A percentile compares a stretch with the other conserved stretches of the same genome.
Conservation (phyloP, 106 monocot species). For the Phalaenopsis aphrodite region DNA sequence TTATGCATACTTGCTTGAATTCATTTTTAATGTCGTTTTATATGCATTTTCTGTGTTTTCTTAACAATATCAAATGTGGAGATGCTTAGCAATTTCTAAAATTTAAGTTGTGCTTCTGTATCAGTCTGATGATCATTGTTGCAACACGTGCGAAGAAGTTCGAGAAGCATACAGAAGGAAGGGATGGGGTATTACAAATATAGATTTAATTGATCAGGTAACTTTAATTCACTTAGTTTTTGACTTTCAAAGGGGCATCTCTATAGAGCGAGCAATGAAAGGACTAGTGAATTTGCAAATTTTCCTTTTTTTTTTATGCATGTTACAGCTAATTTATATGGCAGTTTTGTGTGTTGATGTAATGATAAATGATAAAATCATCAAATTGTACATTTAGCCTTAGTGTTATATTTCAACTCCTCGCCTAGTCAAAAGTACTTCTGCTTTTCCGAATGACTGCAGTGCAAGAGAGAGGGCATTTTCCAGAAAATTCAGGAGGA, state of each 20-base stretch:
- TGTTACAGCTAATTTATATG: neutral
- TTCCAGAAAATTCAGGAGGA: slow-evolving; percentile 60
- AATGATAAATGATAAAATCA: neutral
- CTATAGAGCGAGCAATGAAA: neutral
- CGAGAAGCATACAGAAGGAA: slow-evolving; percentile 88
- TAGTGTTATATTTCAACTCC: neutral
- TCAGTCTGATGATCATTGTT: slow-evolving; percentile 92
- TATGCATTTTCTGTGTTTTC: neutral
- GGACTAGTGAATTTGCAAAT: neutral
- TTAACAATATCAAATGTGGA: neutral
- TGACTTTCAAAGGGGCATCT: neutral
- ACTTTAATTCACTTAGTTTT: neutral
- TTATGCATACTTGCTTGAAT: neutral
- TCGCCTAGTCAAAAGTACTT: neutral
- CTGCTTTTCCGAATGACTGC: neutral
- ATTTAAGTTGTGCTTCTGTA: slow-evolving; percentile 2
- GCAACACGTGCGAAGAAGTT: slow-evolving; percentile 96
- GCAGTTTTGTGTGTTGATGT: neutral
- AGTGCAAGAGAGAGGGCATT: slow-evolving; percentile 64
- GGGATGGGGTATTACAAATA: slow-evolving; percentile 79
- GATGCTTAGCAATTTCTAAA: neutral
- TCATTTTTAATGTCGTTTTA: neutral
- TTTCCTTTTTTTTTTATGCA: neutral
- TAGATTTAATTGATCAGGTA: slow-evolving; percentile 91
- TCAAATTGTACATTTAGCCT: neutral